A percentile compares a stretch with the other conserved stretches of the same genome.
Conservation (phyloP, 1,284 basidiomycete species). For the Malassezia sp. region DNA sequence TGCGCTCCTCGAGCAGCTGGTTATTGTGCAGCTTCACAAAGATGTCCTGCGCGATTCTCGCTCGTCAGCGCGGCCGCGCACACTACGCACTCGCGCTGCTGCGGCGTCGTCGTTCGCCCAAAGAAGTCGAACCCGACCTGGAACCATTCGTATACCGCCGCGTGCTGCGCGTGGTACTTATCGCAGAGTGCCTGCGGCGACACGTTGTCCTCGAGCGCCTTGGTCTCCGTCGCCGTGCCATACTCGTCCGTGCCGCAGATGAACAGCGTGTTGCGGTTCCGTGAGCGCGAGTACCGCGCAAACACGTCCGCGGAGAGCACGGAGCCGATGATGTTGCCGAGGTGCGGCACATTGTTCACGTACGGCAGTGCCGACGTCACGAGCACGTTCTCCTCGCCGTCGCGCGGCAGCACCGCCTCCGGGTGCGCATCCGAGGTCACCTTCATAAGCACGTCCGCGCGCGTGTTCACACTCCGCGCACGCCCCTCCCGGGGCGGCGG, state of each 20-base stretch:
- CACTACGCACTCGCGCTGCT: too few relatives aligned
- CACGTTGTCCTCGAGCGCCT: constrained; percentile 85
- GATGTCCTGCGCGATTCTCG: constrained; percentile 52
- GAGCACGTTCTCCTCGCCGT: constrained; percentile 52
- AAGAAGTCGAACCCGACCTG: constrained; percentile 88
- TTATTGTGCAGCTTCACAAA: constrained; percentile 43
- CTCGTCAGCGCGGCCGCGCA: too few relatives aligned
- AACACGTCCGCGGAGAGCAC: constrained; percentile 91
- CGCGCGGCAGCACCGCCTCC: constrained; percentile 32
- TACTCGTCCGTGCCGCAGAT: constrained; percentile 99
- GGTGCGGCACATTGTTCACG: constrained; percentile 97
- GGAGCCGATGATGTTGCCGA: constrained; percentile 97
- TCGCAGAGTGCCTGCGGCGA: constrained; percentile 79
- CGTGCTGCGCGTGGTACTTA: constrained; percentile 82
- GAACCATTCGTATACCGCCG: constrained; percentile 90
- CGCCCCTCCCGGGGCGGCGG: constrained; percentile 24
- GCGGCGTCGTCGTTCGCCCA: constrained; percentile 79
- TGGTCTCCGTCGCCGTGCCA: constrained; percentile 94
- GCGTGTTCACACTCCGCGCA: constrained; percentile 20
- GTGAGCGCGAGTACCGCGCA: constrained; percentile 61
- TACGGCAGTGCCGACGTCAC: constrained; percentile 91
- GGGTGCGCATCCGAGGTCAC: constrained; percentile 25
- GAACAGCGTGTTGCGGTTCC: constrained; percentile 55
- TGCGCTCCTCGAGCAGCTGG: constrained; percentile 40
- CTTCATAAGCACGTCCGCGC: constrained; percentile 33